Conservation (phyloP, 257 asterid species). For the Phtheirospermum japonicum region DNA sequence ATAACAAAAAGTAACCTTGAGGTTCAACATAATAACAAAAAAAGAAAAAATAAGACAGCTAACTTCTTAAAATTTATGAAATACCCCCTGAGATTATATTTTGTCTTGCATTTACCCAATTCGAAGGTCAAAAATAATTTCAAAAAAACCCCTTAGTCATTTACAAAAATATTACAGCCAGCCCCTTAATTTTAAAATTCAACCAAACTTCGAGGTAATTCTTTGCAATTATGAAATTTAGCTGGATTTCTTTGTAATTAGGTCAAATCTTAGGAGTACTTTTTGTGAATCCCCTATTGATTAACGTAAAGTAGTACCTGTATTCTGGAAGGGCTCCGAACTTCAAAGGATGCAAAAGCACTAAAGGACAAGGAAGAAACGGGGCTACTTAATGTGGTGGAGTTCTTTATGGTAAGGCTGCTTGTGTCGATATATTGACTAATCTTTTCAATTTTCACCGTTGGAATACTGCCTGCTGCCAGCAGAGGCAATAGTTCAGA, state of each 20-base stretch:
- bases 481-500: conserved; percentile 93
- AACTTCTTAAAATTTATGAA: too few species aligned
- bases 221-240: neutral
- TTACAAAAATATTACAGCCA: too few species aligned
- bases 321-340: conserved; percentile 80
- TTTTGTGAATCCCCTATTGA: neutral
- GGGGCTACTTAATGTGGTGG: conserved; percentile 63
- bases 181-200: too few species aligned
- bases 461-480: conserved; percentile 69
- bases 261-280: neutral
- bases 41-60: too few species aligned
- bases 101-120: too few species aligned
- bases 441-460: conserved; percentile 82
- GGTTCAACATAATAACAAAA: too few species aligned
- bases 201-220: too few species aligned
- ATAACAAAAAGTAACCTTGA: neutral
- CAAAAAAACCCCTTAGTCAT: too few species aligned
- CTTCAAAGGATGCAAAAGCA: conserved; percentile 84
- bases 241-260: neutral
- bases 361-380: conserved; percentile 64
- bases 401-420: conserved; percentile 66
- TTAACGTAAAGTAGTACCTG: conserved; percentile 40
- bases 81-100: too few species aligned
- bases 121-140: too few species aligned
- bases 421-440: conserved; percentile 63